These are phyloP conservation scores for Halocafeteria seosinensis DNA, from an alignment of 108 stramenopile species.

Conservation along the genomic window DNA sequence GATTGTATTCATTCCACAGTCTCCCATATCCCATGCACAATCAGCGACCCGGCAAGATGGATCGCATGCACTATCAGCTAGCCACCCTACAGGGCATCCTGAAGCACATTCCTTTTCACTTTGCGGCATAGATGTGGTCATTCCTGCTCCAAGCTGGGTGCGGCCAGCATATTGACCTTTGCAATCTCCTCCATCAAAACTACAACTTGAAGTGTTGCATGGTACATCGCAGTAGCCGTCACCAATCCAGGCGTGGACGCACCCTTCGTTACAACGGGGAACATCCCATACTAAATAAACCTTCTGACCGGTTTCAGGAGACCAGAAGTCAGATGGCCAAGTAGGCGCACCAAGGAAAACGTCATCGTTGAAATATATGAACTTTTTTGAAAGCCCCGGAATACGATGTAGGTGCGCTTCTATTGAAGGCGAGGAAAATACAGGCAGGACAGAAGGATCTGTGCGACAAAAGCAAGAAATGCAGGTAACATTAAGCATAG, in stretches of 20 bases:
- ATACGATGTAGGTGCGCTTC: constrained; percentile 31
- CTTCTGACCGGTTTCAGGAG: not conserved
- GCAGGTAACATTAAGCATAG: too few relatives aligned
- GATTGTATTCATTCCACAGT: constrained; percentile 10
- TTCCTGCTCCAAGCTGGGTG: too few relatives aligned
- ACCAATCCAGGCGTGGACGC: constrained; percentile 29
- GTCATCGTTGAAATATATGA: constrained; percentile 45
- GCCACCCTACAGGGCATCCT: constrained; percentile 20
- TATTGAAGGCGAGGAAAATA: constrained; percentile 31
- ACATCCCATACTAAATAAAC: constrained; percentile 31
- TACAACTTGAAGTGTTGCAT: constrained; percentile 19
- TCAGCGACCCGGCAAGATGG: constrained; percentile 7
- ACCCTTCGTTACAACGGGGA: constrained; percentile 28
- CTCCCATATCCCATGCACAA: constrained; percentile 26
- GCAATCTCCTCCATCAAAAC: constrained; percentile 29
- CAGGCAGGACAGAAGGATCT: constrained; percentile 8
- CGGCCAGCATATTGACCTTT: not conserved
- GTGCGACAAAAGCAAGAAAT: too few relatives aligned
- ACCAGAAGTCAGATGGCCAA: constrained; percentile 27
- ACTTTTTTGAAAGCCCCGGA: constrained; percentile 15
- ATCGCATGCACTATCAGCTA: constrained; percentile 33
- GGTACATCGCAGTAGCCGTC: constrained; percentile 32
- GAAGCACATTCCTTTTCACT: too few relatives aligned
- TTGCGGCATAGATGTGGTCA: constrained; percentile 4
- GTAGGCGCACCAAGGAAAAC: constrained; percentile 24